Base-by-base conservation (phyloP, 2,329 filamentous ascomycete species). In the Aotearoamyces nothofagi region DNA sequence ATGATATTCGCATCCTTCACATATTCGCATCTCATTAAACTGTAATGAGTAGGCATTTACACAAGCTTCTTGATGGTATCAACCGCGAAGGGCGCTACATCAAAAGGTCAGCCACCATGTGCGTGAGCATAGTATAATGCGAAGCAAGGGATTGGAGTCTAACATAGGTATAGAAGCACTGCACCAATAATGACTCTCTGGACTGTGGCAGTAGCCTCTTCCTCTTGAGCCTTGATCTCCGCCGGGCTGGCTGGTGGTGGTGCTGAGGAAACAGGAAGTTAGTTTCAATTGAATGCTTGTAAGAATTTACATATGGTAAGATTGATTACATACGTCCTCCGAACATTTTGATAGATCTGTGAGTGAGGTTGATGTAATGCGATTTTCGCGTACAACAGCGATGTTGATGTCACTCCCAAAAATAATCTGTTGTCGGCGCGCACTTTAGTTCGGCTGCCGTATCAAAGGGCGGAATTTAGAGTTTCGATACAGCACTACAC, bases 121-220 rank as follows among this genome's bases (percentile, higher is more conserved):
- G 10, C 5, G 24, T 6, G 13, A 19, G 15, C 15, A n/a, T 13
- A 3, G 27, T n/a, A 19, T 15, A 39, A 15, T 30, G 9, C 27
- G 30, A 28, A n/a, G 9, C n/a, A 15, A 16, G 22, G 9, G 22
- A 22, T 29, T 19, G 8, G n/a, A 6, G 50, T n/a, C 78, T 33
- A 70, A 90, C 81, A 82, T 35, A 90, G 57, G 51, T 87, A 87
- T 27, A 90, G 64, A 27, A 79, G 53, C 22, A 75, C 60, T 38
- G 73, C 74, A 10, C 71, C 70, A 22, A 69, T 64, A 31, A 76
- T 49, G 37, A 77, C 77, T 44, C 63, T 65, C 57, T 78, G 72
- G 41, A 87, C 60, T 28, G 74, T 78, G 42, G 64, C 61, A 45
- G 58, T 60, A 28, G 80, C 78, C 51, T 77, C 67, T 35, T 61